Evolutionary conservation across 2,329 filamentous ascomycete genomes (phyloP).

Genomic region (Fusarium sp.): DNA sequence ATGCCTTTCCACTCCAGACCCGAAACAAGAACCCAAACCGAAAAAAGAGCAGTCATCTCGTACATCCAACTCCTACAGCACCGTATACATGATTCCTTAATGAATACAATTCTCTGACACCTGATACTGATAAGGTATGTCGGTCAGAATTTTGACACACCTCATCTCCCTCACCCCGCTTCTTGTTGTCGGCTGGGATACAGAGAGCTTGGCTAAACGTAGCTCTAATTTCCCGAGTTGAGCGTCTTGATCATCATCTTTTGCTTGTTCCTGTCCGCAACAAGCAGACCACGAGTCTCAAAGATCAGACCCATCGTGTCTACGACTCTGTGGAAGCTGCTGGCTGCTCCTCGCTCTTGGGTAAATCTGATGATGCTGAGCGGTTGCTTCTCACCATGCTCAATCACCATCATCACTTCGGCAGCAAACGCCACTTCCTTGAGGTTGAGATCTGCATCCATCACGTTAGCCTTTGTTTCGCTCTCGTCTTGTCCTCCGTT

Average conservation of each 20-base stretch:
- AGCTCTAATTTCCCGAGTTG: constrained; percentile 56
- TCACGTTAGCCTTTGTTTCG: constrained; percentile 34
- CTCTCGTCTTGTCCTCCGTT: neutral
- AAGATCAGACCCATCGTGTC: constrained; percentile 80
- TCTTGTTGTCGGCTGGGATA: neutral
- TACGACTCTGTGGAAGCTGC: constrained; percentile 86
- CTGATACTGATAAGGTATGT: neutral
- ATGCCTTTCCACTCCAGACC: constrained; percentile 14
- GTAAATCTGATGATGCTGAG: constrained; percentile 88
- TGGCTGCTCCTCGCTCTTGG: constrained; percentile 91
- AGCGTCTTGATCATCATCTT: constrained; percentile 81
- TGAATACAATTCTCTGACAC: constrained; percentile 23
- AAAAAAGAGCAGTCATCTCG: constrained; percentile 29
- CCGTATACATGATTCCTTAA: constrained; percentile 25
- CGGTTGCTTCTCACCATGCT: constrained; percentile 81
- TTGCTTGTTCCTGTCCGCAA: constrained; percentile 74
- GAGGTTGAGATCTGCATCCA: constrained; percentile 76
- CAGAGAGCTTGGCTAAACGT: too few relatives aligned
- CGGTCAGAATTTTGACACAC: neutral
- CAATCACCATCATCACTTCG: constrained; percentile 89
- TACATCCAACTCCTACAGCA: constrained; percentile 40
- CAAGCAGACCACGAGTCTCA: constrained; percentile 72
- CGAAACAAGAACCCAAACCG: constrained; percentile 16
- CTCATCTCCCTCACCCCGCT: neutral
- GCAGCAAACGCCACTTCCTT: constrained; percentile 90